These are phyloP conservation scores for Cordyceps cateniannulata DNA, from an alignment of 2,329 filamentous ascomycete genomes.

Conservation along the genomic window DNA sequence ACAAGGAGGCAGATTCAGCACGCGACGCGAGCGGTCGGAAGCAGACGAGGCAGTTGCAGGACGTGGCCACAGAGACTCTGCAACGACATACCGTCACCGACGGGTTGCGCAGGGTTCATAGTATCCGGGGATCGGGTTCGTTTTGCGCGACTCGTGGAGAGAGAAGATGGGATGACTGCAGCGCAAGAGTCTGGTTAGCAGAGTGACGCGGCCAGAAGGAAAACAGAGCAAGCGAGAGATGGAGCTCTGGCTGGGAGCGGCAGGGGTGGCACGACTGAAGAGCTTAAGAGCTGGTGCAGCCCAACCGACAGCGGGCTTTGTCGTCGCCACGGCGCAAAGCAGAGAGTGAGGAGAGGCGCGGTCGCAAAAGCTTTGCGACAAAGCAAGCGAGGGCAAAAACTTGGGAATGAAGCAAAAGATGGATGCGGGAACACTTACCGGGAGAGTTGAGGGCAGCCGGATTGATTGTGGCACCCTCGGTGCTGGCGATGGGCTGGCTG, in stretches of 20 bases:
- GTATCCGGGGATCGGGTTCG: slow-evolving; percentile 69
- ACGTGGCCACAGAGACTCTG: slow-evolving; percentile 27
- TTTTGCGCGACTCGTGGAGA: slow-evolving; percentile 65
- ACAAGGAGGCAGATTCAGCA: not conserved
- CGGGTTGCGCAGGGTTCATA: slow-evolving; percentile 46
- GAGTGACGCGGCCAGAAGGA: not conserved
- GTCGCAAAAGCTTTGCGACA: slow-evolving; percentile 11
- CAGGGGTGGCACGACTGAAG: not conserved
- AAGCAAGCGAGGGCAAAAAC: slow-evolving; percentile 12
- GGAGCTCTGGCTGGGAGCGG: slow-evolving; percentile 12
- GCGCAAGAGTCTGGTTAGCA: slow-evolving; percentile 21
- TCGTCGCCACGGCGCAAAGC: slow-evolving; percentile 1
- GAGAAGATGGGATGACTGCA: slow-evolving; percentile 38
- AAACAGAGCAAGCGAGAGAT: slow-evolving; percentile 9
- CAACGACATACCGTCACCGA: slow-evolving; percentile 66
- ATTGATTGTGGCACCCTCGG: slow-evolving; percentile 86
- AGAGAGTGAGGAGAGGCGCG: slow-evolving; percentile 10
- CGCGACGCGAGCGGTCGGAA: slow-evolving; percentile 21
- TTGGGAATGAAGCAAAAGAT: not conserved
- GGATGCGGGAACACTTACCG: slow-evolving; percentile 47
- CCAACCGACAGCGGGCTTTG: not conserved
- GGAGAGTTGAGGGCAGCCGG: slow-evolving; percentile 77
- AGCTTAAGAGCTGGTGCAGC: not conserved
- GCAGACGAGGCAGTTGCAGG: slow-evolving; percentile 26
- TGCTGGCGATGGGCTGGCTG: slow-evolving; percentile 59